A percentile compares a stretch with the other conserved stretches of the same genome.
Evolutionary conservation across 2,329 filamentous ascomycete genomes (phyloP).

Genomic region (Knoxdaviesia capensis): DNA sequence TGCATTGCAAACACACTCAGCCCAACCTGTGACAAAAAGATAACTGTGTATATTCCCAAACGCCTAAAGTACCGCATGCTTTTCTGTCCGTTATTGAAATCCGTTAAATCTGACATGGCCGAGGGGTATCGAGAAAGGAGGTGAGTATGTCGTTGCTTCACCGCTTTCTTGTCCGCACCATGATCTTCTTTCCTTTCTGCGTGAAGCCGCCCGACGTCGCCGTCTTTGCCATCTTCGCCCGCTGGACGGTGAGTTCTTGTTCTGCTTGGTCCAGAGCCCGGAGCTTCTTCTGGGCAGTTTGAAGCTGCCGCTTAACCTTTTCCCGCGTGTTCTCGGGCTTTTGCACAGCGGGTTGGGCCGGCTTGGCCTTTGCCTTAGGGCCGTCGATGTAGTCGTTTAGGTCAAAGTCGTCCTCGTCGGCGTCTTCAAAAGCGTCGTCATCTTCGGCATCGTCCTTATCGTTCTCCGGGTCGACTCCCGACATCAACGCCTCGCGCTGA

Average conservation of each 20-base stretch:
- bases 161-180: conserved; percentile 41
- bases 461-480: conserved; percentile 16
- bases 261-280: conserved; percentile 34
- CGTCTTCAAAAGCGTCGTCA: conserved; percentile 10
- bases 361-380: conserved; percentile 8
- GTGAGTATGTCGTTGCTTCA: conserved; percentile 11
- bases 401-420: conserved; percentile 6
- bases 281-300: conserved; percentile 22
- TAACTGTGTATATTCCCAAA: too few species aligned
- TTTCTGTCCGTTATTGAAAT: too few species aligned
- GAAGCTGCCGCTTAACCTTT: conserved; percentile 3
- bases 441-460: conserved; percentile 13
- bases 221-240: conserved; percentile 45
- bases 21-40: too few species aligned
- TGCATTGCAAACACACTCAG: too few species aligned
- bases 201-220: conserved; percentile 37
- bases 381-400: conserved; percentile 14
- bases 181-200: conserved; percentile 40
- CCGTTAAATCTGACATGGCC: too few species aligned
- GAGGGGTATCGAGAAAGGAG: too few species aligned
- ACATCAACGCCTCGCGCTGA: conserved; percentile 11
- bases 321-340: conserved; percentile 18
- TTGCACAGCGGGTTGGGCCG: conserved; percentile 19
- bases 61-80: too few species aligned
- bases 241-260: conserved; percentile 33